Conservation (phyloP, 2,329 filamentous ascomycete species). For the Diaporthe batatas region DNA sequence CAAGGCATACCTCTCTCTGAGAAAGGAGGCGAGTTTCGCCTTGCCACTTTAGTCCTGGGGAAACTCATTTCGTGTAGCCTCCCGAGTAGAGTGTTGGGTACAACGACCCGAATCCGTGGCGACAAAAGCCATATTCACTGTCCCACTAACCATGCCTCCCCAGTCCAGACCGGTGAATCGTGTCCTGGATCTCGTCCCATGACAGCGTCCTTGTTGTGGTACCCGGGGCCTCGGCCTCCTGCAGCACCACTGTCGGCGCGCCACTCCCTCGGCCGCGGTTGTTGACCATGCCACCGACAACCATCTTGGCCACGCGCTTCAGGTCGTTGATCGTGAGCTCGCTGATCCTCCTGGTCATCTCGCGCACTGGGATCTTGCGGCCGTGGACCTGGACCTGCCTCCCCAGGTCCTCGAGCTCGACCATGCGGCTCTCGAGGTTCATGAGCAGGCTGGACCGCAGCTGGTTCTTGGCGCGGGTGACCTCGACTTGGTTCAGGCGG, state of each 20-base stretch:
- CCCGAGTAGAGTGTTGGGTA: background rate
- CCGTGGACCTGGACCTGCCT: conserved; percentile 98
- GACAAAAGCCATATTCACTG: background rate
- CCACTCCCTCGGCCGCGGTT: conserved; percentile 86
- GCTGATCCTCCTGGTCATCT: conserved; percentile 94
- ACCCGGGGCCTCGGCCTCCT: conserved; percentile 85
- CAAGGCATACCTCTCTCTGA: background rate
- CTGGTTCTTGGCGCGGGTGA: conserved; percentile 96
- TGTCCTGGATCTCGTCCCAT: conserved; percentile 92
- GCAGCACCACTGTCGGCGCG: conserved; percentile 92
- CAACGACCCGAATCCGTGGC: background rate
- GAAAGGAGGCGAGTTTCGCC: too few species aligned
- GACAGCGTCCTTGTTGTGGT: conserved; percentile 75
- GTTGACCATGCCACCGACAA: conserved; percentile 81
- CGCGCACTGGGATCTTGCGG: conserved; percentile 87
- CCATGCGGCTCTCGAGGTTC: conserved; percentile 98
- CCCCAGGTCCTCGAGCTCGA: conserved; percentile 95
- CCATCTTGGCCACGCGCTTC: conserved; percentile 80
- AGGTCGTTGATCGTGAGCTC: conserved; percentile 84
- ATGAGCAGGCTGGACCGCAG: conserved; percentile 90
- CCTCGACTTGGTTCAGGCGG: conserved; percentile 80
- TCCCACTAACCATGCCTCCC: conserved; percentile 63
- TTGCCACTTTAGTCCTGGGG: background rate
- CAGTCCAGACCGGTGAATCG: conserved; percentile 86
- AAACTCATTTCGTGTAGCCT: background rate